phyloP scores from a whole-genome alignment of 306 rosid genomes.

The Geum urbanum region DNA sequence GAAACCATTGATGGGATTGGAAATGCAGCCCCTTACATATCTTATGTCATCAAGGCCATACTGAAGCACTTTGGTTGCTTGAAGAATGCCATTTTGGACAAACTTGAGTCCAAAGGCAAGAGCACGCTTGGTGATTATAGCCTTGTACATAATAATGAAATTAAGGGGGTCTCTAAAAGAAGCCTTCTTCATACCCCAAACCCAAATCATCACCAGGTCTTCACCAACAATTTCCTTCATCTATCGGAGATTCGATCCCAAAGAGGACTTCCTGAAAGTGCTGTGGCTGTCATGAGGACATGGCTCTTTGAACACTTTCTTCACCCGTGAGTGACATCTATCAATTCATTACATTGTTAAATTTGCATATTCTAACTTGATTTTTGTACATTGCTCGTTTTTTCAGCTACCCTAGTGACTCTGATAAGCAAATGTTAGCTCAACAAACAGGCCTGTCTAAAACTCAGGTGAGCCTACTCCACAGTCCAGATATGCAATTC shows the following conservation, averaged over 20 bases:
- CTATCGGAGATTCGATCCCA: slow-evolving; percentile 16
- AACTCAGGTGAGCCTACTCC: slow-evolving; percentile 22
- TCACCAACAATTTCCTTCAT: not conserved
- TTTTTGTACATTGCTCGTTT: not conserved
- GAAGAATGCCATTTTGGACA: slow-evolving; percentile 29
- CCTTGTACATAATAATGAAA: not conserved
- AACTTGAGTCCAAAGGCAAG: slow-evolving; percentile 10
- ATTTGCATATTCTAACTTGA: not conserved
- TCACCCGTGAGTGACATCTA: slow-evolving; percentile 29
- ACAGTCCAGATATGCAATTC: not conserved
- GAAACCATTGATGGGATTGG: slow-evolving; percentile 26
- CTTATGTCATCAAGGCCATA: slow-evolving; percentile 26
- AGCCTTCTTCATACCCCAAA: not conserved
- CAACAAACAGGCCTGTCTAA: slow-evolving; percentile 31
- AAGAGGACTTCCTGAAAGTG: slow-evolving; percentile 31
- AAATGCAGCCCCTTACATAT: slow-evolving; percentile 26
- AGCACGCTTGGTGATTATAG: not conserved
- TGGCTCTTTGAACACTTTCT: slow-evolving; percentile 38
- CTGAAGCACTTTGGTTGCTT: slow-evolving; percentile 31
- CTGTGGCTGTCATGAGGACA: slow-evolving; percentile 26
- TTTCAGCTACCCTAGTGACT: slow-evolving; percentile 30
- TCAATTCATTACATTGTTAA: not conserved
- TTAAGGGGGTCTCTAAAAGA: not conserved
- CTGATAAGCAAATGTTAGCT: slow-evolving; percentile 30
- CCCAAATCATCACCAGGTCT: slow-evolving; percentile 2